Percentiles rank a stretch among this genome's conserved stretches.
Conservation (phyloP, 2,329 filamentous ascomycete species). For the Trichoderma hamatum region DNA sequence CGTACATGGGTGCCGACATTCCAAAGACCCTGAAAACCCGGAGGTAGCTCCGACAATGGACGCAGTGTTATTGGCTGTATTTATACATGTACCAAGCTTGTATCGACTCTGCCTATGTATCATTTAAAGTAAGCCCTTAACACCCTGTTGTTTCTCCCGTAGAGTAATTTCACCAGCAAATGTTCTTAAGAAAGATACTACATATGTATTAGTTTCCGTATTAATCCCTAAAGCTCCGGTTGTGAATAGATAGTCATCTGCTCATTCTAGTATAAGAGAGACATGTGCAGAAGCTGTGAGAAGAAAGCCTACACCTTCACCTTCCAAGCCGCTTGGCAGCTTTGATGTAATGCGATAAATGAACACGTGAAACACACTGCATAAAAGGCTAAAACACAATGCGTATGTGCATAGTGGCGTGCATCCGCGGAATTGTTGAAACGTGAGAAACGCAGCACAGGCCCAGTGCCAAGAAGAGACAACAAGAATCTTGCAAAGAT, state of each 20-base stretch:
- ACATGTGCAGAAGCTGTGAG: not conserved
- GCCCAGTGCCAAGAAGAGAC: not conserved
- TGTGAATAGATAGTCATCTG: not conserved
- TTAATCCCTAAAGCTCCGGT: not conserved
- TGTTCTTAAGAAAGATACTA: not conserved
- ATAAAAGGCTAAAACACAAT: not conserved
- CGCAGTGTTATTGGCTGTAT: not conserved
- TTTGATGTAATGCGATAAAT: not conserved
- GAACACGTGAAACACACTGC: not conserved
- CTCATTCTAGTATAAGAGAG: not conserved
- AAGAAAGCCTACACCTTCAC: not conserved
- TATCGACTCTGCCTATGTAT: not conserved
- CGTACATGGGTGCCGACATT: constrained; percentile 5
- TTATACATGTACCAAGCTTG: not conserved
- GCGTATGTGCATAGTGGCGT: not conserved
- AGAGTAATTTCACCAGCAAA: not conserved
- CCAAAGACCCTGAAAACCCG: constrained; percentile 1
- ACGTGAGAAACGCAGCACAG: not conserved
- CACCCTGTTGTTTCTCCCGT: not conserved
- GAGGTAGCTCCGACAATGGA: not conserved
- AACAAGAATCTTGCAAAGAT: not conserved
- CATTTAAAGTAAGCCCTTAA: not conserved
- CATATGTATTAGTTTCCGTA: not conserved
- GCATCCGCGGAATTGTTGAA: not conserved
- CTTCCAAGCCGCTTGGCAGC: not conserved